Evolutionary conservation across 306 rosid species (phyloP), one percentile per base, ranked within the genome.

Genomic region (Canavalia gladiata): DNA sequence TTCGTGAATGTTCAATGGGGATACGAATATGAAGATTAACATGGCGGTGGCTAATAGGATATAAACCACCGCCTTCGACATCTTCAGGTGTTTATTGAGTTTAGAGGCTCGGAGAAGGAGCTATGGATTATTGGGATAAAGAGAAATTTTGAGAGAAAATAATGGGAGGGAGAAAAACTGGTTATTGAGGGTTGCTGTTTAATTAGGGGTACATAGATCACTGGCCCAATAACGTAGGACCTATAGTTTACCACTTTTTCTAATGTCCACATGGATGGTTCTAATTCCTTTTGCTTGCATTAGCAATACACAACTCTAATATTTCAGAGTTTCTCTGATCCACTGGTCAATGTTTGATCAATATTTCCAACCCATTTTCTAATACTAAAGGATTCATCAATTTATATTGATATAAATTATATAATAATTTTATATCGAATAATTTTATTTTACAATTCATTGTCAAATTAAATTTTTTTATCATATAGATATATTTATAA

Each of bases 11-110:
- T 47, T 72, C 9, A 66, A 59, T 12, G 89, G 89, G 8, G 77
- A 79, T 13, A 76, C 11, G 69, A 74, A 31, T 3, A 88, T 37
- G 70, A 89, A 67, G 73, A 82, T 49, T 78, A 91, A 47, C 58
- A 84, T 47, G 94, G 91, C 93, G 88, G 92, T 78, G 90, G 91
- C 86, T 52, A 82, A 39, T 9, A 92, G 49, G 68, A 34, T 33
- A 66, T 80, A 88, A 74, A 87, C 92, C 91, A 89, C 97, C 88
- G 83, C 92, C 94, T 85, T 94, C 35, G 88, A 84, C 97, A 94
- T 94, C 57, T 58, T 57, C 7, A 2, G 60, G 2, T 35, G 59
- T 1, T 28, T 5, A 2, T 43, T 43, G 73, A 39, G 31, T 75
- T 59, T 45, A 9, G 45, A 34, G 58, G 46, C 56, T 68, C 25